phyloP scores from a whole-genome alignment of 805 yeast species.

The Priceomyces melissophilus region DNA sequence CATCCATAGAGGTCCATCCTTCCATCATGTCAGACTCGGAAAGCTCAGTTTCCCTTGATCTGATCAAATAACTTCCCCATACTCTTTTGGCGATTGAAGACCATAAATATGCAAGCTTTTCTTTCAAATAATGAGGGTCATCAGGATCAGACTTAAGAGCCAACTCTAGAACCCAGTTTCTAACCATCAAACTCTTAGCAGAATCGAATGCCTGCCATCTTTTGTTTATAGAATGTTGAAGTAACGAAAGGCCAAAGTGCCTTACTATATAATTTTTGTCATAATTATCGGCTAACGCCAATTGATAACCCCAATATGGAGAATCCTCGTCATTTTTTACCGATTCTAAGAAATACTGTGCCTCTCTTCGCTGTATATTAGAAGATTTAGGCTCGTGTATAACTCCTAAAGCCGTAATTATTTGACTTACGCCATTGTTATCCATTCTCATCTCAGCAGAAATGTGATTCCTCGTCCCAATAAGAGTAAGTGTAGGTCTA shows the following conservation, averaged over 20 bases:
- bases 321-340: slow-evolving; percentile 77
- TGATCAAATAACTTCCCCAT: slow-evolving; percentile 77
- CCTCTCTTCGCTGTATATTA: slow-evolving; percentile 53
- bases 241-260: slow-evolving; percentile 82
- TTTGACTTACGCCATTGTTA: slow-evolving; percentile 64
- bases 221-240: slow-evolving; percentile 66
- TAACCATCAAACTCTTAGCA: slow-evolving; percentile 61
- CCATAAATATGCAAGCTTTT: slow-evolving; percentile 88
- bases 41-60: slow-evolving; percentile 22
- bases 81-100: slow-evolving; percentile 83
- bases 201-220: slow-evolving; percentile 53
- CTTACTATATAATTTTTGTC: slow-evolving; percentile 66
- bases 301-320: slow-evolving; percentile 88
- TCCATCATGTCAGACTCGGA: slow-evolving; percentile 49
- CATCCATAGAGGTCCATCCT: slow-evolving; percentile 90
- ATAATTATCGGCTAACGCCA: slow-evolving; percentile 63
- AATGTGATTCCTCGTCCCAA: too few species aligned
- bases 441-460: slow-evolving; percentile 46
- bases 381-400: slow-evolving; percentile 65
- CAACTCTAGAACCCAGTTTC: slow-evolving; percentile 83
- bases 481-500: too few species aligned
- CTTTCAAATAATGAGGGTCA: slow-evolving; percentile 89
- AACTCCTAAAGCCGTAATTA: slow-evolving; percentile 71
- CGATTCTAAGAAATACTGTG: slow-evolving; percentile 66
- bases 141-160: slow-evolving; percentile 52